phyloP scores from a whole-genome alignment of 352 stramenopile genomes.

The Phytophthora syringae region DNA sequence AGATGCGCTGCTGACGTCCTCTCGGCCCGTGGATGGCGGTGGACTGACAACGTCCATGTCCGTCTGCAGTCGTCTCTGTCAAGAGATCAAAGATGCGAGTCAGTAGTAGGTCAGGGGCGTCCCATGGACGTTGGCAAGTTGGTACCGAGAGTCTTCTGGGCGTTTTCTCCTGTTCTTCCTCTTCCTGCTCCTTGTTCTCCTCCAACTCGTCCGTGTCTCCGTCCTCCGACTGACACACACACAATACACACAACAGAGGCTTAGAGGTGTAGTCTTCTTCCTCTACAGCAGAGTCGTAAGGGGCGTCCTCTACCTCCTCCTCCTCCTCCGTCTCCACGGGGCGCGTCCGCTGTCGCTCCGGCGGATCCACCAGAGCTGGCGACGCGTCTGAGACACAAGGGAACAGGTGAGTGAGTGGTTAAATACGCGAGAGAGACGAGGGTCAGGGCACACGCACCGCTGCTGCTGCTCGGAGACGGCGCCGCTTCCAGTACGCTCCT shows the following conservation, averaged over 20 bases:
- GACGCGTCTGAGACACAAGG: slow-evolving; percentile 29
- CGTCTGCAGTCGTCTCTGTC: slow-evolving; percentile 32
- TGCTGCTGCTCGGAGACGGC: slow-evolving; percentile 35
- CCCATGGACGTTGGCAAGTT: no score
- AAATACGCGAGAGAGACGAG: neutral
- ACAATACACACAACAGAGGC: no score
- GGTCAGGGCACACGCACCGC: slow-evolving; percentile 14
- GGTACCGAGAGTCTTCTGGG: slow-evolving; percentile 26
- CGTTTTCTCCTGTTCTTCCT: slow-evolving; percentile 4
- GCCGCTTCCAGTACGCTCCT: slow-evolving; percentile 35
- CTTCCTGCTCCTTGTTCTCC: slow-evolving; percentile 29
- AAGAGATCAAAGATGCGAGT: no score
- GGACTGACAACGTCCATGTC: slow-evolving; percentile 21
- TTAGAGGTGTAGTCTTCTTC: neutral
- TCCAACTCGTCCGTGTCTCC: slow-evolving; percentile 32
- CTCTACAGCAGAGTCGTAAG: neutral
- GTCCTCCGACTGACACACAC: slow-evolving; percentile 25
- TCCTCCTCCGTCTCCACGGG: slow-evolving; percentile 23
- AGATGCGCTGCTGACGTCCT: slow-evolving; percentile 26
- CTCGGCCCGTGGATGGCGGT: neutral
- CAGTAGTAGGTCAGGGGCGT: no score
- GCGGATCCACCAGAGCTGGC: slow-evolving; percentile 25
- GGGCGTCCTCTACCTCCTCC: slow-evolving; percentile 11
- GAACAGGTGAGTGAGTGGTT: neutral
- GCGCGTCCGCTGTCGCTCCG: slow-evolving; percentile 9